Evolutionary conservation across 1,284 basidiomycete species (phyloP).

Genomic region (Apiotrichum akiyoshidainum): DNA sequence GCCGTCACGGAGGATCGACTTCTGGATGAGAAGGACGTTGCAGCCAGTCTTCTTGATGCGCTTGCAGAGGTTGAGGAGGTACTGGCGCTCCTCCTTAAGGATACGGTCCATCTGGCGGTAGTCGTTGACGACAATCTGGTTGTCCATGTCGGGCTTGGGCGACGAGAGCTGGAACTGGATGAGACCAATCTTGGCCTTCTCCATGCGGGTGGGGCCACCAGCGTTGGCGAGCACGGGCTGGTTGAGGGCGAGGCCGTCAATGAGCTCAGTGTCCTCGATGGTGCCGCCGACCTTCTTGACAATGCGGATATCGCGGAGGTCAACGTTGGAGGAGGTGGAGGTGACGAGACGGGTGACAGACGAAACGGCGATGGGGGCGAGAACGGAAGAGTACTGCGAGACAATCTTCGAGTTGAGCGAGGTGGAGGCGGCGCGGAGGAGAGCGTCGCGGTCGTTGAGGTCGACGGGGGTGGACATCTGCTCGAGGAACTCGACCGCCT

Average conservation of each 20-base stretch:
- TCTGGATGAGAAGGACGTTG: slow-evolving; percentile 98
- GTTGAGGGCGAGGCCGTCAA: slow-evolving; percentile 93
- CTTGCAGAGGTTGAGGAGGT: slow-evolving; percentile 97
- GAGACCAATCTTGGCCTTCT: slow-evolving; percentile 98
- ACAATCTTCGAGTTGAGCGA: slow-evolving; percentile 99
- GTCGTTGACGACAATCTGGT: slow-evolving; percentile 98
- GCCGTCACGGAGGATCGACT: slow-evolving; percentile 97
- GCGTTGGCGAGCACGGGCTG: slow-evolving; percentile 88
- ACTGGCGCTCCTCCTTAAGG: slow-evolving; percentile 97
- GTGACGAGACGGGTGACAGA: slow-evolving; percentile 90
- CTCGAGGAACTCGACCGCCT: slow-evolving; percentile 89
- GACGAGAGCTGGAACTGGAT: slow-evolving; percentile 98
- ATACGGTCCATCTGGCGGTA: slow-evolving; percentile 99
- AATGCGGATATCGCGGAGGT: slow-evolving; percentile 91
- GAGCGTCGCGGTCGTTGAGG: slow-evolving; percentile 77
- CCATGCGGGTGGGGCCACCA: slow-evolving; percentile 90
- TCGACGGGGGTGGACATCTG: slow-evolving; percentile 93
- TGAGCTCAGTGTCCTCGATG: slow-evolving; percentile 96
- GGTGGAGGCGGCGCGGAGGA: slow-evolving; percentile 90
- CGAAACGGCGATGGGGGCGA: slow-evolving; percentile 94
- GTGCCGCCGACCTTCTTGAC: slow-evolving; percentile 99
- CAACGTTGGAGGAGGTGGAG: slow-evolving; percentile 84
- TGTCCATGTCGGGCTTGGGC: slow-evolving; percentile 99
- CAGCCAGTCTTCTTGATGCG: slow-evolving; percentile 99
- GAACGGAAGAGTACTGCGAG: slow-evolving; percentile 95